phyloP scores from a whole-genome alignment of 148 eudicot genomes.

The Suaeda aralocaspica region DNA sequence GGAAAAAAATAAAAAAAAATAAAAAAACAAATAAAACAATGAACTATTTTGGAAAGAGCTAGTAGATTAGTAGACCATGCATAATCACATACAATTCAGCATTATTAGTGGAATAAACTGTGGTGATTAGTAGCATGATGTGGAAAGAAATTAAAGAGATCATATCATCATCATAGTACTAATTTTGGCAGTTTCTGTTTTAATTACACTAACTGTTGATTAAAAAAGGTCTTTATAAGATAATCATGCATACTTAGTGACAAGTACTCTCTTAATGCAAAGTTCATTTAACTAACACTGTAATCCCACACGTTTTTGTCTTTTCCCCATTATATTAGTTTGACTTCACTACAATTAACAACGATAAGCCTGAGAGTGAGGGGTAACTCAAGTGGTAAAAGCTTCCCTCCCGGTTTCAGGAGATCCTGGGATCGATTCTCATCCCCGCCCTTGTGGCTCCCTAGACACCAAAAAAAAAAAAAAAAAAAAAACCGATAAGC shows the following conservation, averaged over 20 bases:
- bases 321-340: neutral
- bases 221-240: neutral
- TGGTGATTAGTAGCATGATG: slow-evolving; percentile 7
- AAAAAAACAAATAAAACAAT: neutral
- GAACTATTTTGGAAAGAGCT: neutral
- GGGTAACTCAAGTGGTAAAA: no score
- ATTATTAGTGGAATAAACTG: slow-evolving; percentile 7
- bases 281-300: slow-evolving; percentile 20
- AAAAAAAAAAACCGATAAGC: no score
- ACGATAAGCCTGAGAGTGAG: no score
- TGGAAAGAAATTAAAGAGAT: slow-evolving; percentile 12
- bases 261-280: neutral
- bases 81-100: no score
- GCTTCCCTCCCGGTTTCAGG: no score
- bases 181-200: slow-evolving; percentile 6
- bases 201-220: neutral
- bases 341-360: no score
- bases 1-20: neutral
- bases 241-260: neutral
- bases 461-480: no score
- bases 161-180: neutral
- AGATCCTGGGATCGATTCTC: no score
- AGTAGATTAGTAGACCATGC: no score
- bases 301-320: slow-evolving; percentile 1
- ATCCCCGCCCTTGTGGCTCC: no score